Evolutionary conservation across 192 early-diverging fungal species (phyloP).

Genomic region (Diversispora epigaea): DNA sequence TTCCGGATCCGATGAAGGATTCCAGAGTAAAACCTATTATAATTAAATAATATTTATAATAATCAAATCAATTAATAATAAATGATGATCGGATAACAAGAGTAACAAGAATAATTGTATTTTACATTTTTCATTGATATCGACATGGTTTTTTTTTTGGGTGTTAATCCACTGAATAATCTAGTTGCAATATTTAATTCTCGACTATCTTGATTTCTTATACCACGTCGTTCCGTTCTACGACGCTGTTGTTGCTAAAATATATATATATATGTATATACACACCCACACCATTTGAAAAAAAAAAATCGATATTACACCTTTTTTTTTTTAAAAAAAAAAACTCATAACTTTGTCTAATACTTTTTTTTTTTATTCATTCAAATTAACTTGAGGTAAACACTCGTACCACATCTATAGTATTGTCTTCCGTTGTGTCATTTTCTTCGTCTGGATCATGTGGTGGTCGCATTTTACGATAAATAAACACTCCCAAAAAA

Average conservation of each 20-base stretch:
- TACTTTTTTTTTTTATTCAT: background rate
- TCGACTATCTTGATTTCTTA: background rate
- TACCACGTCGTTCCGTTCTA: background rate
- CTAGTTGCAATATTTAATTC: slow-evolving; percentile 36
- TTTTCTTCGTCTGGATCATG: background rate
- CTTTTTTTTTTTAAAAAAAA: too few relatives aligned
- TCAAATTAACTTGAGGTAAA: background rate
- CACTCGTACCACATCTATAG: background rate
- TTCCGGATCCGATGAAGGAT: slow-evolving; percentile 67
- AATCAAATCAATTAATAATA: slow-evolving; percentile 16
- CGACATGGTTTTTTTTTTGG: slow-evolving; percentile 52
- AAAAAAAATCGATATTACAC: too few relatives aligned
- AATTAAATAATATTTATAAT: slow-evolving; percentile 3
- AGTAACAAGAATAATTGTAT: background rate
- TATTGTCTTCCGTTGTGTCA: too few relatives aligned
- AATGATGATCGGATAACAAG: background rate
- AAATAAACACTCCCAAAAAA: slow-evolving; percentile 4
- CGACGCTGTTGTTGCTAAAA: background rate
- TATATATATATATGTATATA: background rate
- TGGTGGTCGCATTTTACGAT: background rate
- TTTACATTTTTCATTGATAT: slow-evolving; percentile 63
- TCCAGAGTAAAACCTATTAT: slow-evolving; percentile 71
- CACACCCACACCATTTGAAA: background rate
- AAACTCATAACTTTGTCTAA: background rate
- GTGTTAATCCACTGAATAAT: slow-evolving; percentile 28